Base-by-base conservation (phyloP, 2,329 filamentous ascomycete genomes). In the Fusarium anguioides region DNA sequence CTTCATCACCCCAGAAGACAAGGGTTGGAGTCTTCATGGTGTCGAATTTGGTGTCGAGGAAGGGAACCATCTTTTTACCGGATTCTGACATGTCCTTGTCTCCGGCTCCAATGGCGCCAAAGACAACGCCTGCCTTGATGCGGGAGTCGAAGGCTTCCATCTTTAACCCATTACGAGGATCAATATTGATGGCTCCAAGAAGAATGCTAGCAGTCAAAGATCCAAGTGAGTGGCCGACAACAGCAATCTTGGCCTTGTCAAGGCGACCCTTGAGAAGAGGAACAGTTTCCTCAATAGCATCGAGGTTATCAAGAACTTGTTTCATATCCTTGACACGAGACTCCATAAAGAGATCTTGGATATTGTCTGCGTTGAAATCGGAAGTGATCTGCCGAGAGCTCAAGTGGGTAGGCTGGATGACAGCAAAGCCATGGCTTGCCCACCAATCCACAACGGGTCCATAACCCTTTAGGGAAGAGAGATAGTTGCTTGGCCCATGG, bases 341-440 rank as follows among this genome's bases (percentile, higher is more conserved):
- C 0, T 73, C 61, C 47, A 74, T 63, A 11, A 69, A 71, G 1
- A 73, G 45, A 1, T 72, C 72, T 0, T 56, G 51, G 5, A 72
- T 56, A 1, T 49, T 64, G 6, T 68, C 64, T 0, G 39, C 31
- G 1, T 51, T 44, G 0, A 64, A 3, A 0, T 64, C 45, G 6
- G 65, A 53, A 2, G 36, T 56, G 1, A 75, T 44, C 3, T 66
- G 60, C 0, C 59, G 58, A 8, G 73, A 73, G 48, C 68, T 73
- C 24, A 74, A 17, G 15, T 74, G 73, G 0, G 73, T 75, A 4
- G 73, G 72, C 12, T 74, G 73, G 23, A 75, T 66, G 33, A 75
- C 73, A 3, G 67, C 71, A 26, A 75, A 74, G 7, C 73, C 73
- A 33, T 73, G 73, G 0, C 64, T 65, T 7, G 73, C 73, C 65